Evolutionary conservation across 192 early-diverging fungal species (phyloP), one percentile per base, ranked within the genome.

Genomic region (Phycomyces nitens): DNA sequence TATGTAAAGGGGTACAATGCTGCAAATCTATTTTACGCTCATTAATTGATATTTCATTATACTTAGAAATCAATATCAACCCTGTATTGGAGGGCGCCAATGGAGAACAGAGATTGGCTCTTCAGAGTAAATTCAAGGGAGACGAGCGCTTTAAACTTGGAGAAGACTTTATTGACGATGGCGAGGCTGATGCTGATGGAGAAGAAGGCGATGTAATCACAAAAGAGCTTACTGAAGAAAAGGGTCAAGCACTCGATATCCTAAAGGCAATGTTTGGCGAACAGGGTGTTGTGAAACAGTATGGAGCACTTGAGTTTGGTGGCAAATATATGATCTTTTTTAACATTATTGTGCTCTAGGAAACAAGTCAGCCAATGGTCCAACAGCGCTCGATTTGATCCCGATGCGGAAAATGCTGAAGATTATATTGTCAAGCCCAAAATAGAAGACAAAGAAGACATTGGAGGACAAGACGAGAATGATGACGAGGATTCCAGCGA

Each of bases 111-210:
- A 57, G 78, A 38, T 67, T 82, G 21, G 66, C 77, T 54, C 66
- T 82, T 51, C 80, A 82, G 53, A 79, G 69, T 10, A 67, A 62
- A 27, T 80, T 77, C 44, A 76, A 78, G 22, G 64, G 68, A n/a
- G 80, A 82, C 58, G 74, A 74, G 0, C 77, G 80, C 63, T 82
- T 82, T 71, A 79, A 82, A 23, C 24, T 82, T 47, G 76, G 69
- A 22, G 70, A 75, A 55, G 78, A 79, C 38, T 82, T 82, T 40
- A 76, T 82, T 69, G 78, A 82, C 41, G 64, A 75, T 4, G 60
- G 51, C 4, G 68, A 71, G 16, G 54, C 64, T 5, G 52, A 63
- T 4, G 53, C 52, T 1, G 29, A 42, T 15, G 53, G 63, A 34
- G 42, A n/a, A 1, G 34, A 21, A 16, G 26, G 57, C 41, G 81